A percentile compares a stretch with the other conserved stretches of the same genome.
These are phyloP conservation scores for Lipomyces sp. DNA, from an alignment of 805 yeast species.

Conservation along the genomic window DNA sequence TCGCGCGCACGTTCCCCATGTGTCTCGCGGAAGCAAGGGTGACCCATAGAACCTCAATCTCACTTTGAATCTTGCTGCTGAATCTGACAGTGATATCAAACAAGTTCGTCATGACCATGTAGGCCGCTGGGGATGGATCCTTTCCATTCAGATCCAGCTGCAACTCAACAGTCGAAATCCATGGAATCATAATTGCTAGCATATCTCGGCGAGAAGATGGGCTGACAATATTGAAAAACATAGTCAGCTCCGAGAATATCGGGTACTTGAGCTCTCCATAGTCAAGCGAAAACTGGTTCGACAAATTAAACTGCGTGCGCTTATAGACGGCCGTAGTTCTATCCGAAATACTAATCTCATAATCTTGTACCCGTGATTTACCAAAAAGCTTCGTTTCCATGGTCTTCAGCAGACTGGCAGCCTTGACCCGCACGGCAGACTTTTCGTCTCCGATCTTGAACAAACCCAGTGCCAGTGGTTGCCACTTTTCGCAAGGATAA, in stretches of 20 bases:
- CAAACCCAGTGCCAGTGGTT: conserved; percentile 68
- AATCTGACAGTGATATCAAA: conserved; percentile 81
- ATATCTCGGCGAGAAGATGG: conserved; percentile 69
- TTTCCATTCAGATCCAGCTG: conserved; percentile 47
- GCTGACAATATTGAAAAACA: conserved; percentile 61
- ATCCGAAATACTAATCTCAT: conserved; percentile 68
- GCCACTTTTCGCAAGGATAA: conserved; percentile 55
- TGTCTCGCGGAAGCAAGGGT: conserved; percentile 79
- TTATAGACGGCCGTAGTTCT: conserved; percentile 80
- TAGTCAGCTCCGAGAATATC: conserved; percentile 68
- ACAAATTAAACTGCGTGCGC: conserved; percentile 75
- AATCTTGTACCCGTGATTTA: conserved; percentile 53
- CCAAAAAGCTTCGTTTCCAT: conserved; percentile 61
- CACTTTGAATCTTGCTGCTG: conserved; percentile 71
- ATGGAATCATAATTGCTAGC: conserved; percentile 76
- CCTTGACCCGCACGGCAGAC: conserved; percentile 63
- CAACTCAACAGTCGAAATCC: conserved; percentile 83
- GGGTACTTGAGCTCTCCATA: conserved; percentile 59
- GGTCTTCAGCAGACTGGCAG: conserved; percentile 64
- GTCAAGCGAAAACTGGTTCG: conserved; percentile 62
- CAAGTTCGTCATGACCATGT: conserved; percentile 75
- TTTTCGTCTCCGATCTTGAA: conserved; percentile 77
- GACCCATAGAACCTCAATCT: conserved; percentile 93
- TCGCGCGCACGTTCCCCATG: conserved; percentile 64
- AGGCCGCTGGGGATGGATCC: conserved; percentile 41